Conservation (phyloP, 1,139 yeast genomes). For the Nakaseomyces delphensis region DNA sequence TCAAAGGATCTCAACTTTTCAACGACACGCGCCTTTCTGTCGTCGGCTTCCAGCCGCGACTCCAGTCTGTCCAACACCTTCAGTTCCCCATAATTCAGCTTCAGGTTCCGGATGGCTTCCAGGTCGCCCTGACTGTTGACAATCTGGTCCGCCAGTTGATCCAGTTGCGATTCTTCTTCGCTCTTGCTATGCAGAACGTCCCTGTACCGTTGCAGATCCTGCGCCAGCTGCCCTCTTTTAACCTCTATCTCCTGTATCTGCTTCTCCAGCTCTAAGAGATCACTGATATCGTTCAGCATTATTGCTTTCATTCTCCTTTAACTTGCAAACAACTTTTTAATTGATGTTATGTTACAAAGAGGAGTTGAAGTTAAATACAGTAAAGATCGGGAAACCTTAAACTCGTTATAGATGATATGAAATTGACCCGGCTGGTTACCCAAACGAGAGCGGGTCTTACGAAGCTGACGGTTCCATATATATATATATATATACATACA, state of each 20-base stretch:
- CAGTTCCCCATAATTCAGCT: conserved; percentile 28
- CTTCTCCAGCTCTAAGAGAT: conserved; percentile 18
- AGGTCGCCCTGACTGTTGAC: conserved; percentile 9
- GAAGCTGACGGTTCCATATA: too few species aligned
- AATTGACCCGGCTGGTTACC: too few species aligned
- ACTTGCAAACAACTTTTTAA: too few species aligned
- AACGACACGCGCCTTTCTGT: conserved; percentile 14
- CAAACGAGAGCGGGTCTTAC: too few species aligned
- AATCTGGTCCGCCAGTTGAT: conserved; percentile 15
- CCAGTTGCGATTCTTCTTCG: conserved; percentile 9
- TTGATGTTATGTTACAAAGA: too few species aligned
- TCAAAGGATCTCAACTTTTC: conserved; percentile 19
- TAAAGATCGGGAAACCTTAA: too few species aligned
- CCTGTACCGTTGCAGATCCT: conserved; percentile 19
- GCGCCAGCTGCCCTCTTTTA: conserved; percentile 25
- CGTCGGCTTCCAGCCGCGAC: conserved; percentile 12
- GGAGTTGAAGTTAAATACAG: too few species aligned
- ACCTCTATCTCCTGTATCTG: conserved; percentile 16
- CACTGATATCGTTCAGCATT: conserved; percentile 20
- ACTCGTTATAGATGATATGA: too few species aligned
- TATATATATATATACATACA: too few species aligned
- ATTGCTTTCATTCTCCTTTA: too few species aligned
- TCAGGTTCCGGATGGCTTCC: conserved; percentile 20
- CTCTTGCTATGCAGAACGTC: conserved; percentile 13
- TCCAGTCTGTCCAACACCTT: conserved; percentile 23